These are phyloP conservation scores for Mycosarcoma mackinlayi DNA, from an alignment of 1,284 basidiomycete species.

Conservation along the genomic window DNA sequence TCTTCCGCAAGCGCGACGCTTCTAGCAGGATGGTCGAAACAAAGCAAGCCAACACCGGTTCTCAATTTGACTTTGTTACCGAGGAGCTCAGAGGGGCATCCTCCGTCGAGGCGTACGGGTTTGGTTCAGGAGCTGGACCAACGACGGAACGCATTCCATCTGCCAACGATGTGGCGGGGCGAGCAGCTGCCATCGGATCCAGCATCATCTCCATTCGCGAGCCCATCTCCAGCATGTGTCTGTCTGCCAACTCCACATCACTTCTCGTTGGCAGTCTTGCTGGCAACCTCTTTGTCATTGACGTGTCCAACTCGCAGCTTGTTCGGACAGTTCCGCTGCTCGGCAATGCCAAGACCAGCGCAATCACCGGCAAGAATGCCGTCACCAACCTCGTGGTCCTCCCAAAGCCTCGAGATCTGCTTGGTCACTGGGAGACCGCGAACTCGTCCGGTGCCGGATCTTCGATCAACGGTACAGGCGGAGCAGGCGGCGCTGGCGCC, in stretches of 20 bases:
- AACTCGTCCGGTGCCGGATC: constrained; percentile 12
- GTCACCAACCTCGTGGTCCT: constrained; percentile 51
- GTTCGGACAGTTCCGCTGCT: constrained; percentile 76
- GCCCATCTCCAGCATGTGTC: constrained; percentile 76
- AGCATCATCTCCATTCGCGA: constrained; percentile 41
- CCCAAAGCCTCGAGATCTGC: constrained; percentile 47
- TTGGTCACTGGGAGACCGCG: constrained; percentile 37
- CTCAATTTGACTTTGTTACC: constrained; percentile 37
- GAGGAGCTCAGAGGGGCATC: constrained; percentile 30
- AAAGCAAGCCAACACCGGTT: constrained; percentile 13
- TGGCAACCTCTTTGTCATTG: constrained; percentile 82
- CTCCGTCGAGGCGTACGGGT: constrained; percentile 29
- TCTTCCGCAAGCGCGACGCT: constrained; percentile 73
- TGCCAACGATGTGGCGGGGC: constrained; percentile 7
- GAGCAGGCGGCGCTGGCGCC: constrained; percentile 13
- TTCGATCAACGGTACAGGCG: constrained; percentile 20
- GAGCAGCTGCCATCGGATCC: constrained; percentile 23
- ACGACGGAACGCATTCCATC: constrained; percentile 26
- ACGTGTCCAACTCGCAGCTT: constrained; percentile 88
- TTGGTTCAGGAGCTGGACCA: constrained; percentile 23
- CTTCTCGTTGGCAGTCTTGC: constrained; percentile 67
- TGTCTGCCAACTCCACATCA: constrained; percentile 79
- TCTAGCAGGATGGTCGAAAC: constrained; percentile 35
- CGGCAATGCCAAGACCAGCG: constrained; percentile 36
- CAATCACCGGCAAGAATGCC: constrained; percentile 46